phyloP scores from a whole-genome alignment of 2,329 filamentous ascomycete species.

The Hymenotorrendiella dingleyae region DNA sequence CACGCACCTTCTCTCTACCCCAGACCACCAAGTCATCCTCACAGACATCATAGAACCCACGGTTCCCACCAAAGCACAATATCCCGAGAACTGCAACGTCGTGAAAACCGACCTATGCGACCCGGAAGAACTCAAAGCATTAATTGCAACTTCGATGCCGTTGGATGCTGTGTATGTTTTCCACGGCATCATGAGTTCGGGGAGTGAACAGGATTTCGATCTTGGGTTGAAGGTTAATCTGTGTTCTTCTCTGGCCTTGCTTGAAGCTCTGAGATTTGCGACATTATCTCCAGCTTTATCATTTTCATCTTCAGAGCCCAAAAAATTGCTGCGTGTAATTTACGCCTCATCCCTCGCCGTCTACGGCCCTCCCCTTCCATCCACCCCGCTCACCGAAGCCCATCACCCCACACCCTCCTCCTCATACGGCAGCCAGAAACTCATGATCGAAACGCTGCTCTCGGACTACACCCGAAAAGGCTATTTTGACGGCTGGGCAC shows the following conservation, averaged over 20 bases:
- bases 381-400: constrained; percentile 40
- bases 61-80: constrained; percentile 36
- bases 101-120: constrained; percentile 32
- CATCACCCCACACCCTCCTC: constrained; percentile 47
- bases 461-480: constrained; percentile 52
- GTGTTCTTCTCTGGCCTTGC: constrained; percentile 46
- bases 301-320: background rate
- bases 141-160: constrained; percentile 29
- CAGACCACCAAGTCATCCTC: constrained; percentile 42
- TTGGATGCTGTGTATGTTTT: constrained; percentile 52
- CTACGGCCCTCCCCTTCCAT: constrained; percentile 49
- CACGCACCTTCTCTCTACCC: constrained; percentile 45
- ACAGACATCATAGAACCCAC: constrained; percentile 51
- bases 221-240: constrained; percentile 51
- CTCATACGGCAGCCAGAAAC: constrained; percentile 56
- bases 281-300: no score
- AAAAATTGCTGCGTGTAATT: constrained; percentile 39
- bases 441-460: constrained; percentile 53
- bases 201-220: constrained; percentile 53
- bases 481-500: constrained; percentile 49
- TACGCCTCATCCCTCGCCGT: constrained; percentile 57
- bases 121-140: constrained; percentile 13
- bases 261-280: constrained; percentile 43
- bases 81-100: constrained; percentile 22
- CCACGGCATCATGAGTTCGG: constrained; percentile 60